Base-by-base conservation (phyloP, 2,329 filamentous ascomycete genomes). In the Dichotomopilus funicola region DNA sequence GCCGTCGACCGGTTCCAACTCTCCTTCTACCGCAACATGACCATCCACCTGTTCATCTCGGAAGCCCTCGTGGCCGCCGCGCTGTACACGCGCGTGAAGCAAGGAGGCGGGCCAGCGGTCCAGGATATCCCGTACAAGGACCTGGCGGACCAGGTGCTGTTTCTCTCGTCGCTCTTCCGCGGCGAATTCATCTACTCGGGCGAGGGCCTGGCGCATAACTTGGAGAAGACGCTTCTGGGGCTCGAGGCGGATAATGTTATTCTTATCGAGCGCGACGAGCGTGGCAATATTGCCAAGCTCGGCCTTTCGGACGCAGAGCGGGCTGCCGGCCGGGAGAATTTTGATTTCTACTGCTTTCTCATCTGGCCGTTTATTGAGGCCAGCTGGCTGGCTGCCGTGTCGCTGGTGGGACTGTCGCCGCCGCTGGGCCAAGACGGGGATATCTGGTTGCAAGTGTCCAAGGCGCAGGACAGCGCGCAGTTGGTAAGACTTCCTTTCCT, bases 21-120 rank as follows among this genome's bases (percentile, higher is more conserved):
- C 8, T 96, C 91, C 0, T 99, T 99, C 71, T 99, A 99, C 73
- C 86, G 94, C 51, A 99, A 99, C 71, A 97, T 97, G 94, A 96
- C 92, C 0, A 99, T 99, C 59, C 94, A 99, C 68, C 80, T 99
- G 5, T 99, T 99, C 70, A 94, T 99, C 55, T 87, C 90, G 2
- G 91, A 97, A 68, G 88, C 92, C 0, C 77, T 99, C 4, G 89
- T 97, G 27, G 94, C 89, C 59, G 89, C 86, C 4, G 88, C 88
- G 34, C 86, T 99, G 78, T 99, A 99, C 70, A 94, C 86, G 0
- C 82, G 83, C 45, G 88, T 97, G 53, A 99, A 99, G 71, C 84
- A 85, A 59, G 94, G 94, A 12, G 92, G 92, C n/a, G 89, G 88
- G 0, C 87, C 89, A 0, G 78, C 85, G 4, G 82, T 87, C 62